These are phyloP conservation scores for Boechera retrofracta DNA, from an alignment of 345 rosid genomes.

Conservation along the genomic window DNA sequence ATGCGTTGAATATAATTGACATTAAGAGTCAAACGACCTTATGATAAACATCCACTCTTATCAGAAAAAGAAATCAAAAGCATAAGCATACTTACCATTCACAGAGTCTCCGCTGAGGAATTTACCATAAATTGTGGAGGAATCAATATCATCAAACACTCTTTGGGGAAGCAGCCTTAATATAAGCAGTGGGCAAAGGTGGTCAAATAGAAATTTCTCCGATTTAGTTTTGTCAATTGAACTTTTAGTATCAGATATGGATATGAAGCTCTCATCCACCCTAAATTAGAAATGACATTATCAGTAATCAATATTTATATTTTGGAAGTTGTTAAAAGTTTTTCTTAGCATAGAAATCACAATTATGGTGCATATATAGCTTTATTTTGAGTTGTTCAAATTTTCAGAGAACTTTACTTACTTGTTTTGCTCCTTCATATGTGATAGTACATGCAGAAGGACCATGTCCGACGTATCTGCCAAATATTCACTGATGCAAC, in stretches of 20 bases:
- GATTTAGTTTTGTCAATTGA: slow-evolving; percentile 44
- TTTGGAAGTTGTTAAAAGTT: not conserved
- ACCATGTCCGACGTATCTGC: slow-evolving; percentile 63
- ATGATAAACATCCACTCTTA: slow-evolving; percentile 11
- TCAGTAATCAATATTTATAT: not conserved
- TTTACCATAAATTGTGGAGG: slow-evolving; percentile 62
- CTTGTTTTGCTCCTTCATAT: slow-evolving; percentile 68
- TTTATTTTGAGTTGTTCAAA: slow-evolving; percentile 18
- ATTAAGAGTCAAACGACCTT: slow-evolving; percentile 21
- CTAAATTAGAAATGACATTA: slow-evolving; percentile 37
- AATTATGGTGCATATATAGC: not conserved
- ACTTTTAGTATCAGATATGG: slow-evolving; percentile 49
- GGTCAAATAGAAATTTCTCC: slow-evolving; percentile 68
- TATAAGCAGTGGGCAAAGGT: slow-evolving; percentile 85
- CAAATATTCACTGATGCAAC: slow-evolving; percentile 68
- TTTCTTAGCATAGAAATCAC: slow-evolving; percentile 16
- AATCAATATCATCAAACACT: slow-evolving; percentile 66
- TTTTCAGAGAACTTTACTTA: slow-evolving; percentile 42
- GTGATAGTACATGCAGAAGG: slow-evolving; percentile 60
- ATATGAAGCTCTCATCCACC: slow-evolving; percentile 49
- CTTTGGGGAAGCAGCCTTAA: slow-evolving; percentile 82
- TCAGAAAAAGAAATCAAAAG: slow-evolving; percentile 8
- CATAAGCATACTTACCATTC: slow-evolving; percentile 50
- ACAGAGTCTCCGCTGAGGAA: slow-evolving; percentile 48
- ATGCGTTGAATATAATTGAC: slow-evolving; percentile 14